Conservation (phyloP, 1,139 yeast genomes). For the Arxiozyma slooffiae region DNA sequence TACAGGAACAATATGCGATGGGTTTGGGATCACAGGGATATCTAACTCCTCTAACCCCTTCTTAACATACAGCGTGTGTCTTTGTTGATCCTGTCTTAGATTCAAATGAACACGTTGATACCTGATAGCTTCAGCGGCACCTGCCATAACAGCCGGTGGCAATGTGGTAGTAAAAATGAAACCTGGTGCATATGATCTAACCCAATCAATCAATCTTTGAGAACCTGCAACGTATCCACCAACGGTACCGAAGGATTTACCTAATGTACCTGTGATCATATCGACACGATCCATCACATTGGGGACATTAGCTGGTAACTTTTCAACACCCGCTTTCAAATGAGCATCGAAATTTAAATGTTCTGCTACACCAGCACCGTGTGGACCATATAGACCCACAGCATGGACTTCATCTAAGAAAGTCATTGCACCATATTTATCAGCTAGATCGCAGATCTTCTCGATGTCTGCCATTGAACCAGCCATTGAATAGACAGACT, state of each 20-base stretch:
- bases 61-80: slow-evolving; percentile 78
- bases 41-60: slow-evolving; percentile 57
- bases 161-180: slow-evolving; percentile 91
- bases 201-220: slow-evolving; percentile 77
- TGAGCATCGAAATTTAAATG: slow-evolving; percentile 83
- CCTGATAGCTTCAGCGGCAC: slow-evolving; percentile 79
- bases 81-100: slow-evolving; percentile 79
- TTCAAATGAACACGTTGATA: slow-evolving; percentile 68
- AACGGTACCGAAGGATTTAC: slow-evolving; percentile 92
- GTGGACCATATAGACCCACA: slow-evolving; percentile 98
- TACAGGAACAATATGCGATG: slow-evolving; percentile 93
- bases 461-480: slow-evolving; percentile 94
- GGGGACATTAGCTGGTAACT: slow-evolving; percentile 32
- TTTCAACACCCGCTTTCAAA: slow-evolving; percentile 52
- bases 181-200: slow-evolving; percentile 94
- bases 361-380: slow-evolving; percentile 99
- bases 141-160: slow-evolving; percentile 98
- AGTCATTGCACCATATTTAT: slow-evolving; percentile 92
- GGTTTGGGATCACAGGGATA: slow-evolving; percentile 93
- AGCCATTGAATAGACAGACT: slow-evolving; percentile 95
- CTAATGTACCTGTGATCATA: slow-evolving; percentile 93
- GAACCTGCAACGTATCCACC: slow-evolving; percentile 97
- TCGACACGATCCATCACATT: slow-evolving; percentile 86
- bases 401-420: slow-evolving; percentile 98
- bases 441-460: slow-evolving; percentile 89